A percentile compares a stretch with the other conserved stretches of the same genome.
These are phyloP conservation scores for Cutaneotrichosporon cutaneum DNA, from an alignment of 1,284 basidiomycete genomes.

Conservation along the genomic window DNA sequence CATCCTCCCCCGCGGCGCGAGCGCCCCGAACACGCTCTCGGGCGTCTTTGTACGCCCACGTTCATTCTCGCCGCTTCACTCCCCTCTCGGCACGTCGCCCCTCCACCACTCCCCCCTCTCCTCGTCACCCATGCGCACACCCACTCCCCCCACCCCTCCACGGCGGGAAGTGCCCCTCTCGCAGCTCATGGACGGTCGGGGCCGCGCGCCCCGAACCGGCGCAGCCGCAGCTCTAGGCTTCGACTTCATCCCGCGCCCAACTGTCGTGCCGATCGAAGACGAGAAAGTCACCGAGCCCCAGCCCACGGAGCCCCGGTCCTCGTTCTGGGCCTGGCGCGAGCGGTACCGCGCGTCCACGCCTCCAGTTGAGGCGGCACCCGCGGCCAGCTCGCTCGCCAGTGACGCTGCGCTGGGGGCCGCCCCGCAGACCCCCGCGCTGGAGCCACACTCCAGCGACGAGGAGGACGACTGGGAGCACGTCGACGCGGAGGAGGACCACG, in stretches of 20 bases:
- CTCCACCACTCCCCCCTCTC: conserved; percentile 1
- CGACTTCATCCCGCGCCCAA: conserved; percentile 44
- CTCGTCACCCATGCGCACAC: not conserved
- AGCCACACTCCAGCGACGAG: conserved; percentile 13
- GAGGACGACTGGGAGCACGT: conserved; percentile 48
- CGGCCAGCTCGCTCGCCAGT: not conserved
- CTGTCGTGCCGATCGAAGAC: conserved; percentile 36
- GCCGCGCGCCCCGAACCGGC: conserved; percentile 42
- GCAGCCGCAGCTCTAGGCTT: conserved; percentile 45
- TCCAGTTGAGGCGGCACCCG: not conserved
- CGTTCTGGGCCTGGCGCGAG: conserved; percentile 16
- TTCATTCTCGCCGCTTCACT: conserved; percentile 9
- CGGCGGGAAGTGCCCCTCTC: conserved; percentile 18
- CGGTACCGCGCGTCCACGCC: not conserved
- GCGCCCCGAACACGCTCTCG: conserved; percentile 15
- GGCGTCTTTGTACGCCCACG: conserved; percentile 14
- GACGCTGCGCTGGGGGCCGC: not conserved
- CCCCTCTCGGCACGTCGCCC: not conserved
- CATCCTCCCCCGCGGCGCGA: conserved; percentile 22
- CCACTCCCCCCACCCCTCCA: conserved; percentile 1
- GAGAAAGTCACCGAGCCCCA: conserved; percentile 7
- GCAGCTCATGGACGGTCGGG: conserved; percentile 35
- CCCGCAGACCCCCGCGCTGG: conserved; percentile 5
- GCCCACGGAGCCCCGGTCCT: conserved; percentile 12
- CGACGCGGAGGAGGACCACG: conserved; percentile 33